A percentile compares a stretch with the other conserved stretches of the same genome.
Evolutionary conservation across 208 protist species (phyloP).

Genomic region (Trypanosoma boissoni): DNA sequence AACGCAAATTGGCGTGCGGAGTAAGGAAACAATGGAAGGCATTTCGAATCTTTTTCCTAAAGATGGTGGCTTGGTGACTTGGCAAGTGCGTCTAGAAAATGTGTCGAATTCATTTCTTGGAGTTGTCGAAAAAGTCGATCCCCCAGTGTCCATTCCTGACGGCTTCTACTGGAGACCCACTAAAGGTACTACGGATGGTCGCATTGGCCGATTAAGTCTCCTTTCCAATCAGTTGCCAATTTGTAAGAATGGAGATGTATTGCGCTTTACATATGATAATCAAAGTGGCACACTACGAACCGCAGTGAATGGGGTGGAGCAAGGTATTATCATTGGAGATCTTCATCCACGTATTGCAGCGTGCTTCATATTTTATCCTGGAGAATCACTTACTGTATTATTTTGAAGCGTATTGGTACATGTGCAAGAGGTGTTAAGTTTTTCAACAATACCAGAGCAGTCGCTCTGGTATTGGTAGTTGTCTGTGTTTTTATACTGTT

Average conservation of each 20-base stretch:
- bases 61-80: conserved; percentile 54
- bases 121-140: conserved; percentile 56
- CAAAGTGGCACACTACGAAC: conserved; percentile 37
- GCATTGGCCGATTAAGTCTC: conserved; percentile 39
- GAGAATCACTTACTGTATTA: conserved; percentile 65
- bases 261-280: conserved; percentile 62
- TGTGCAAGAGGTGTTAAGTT: no score
- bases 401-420: conserved; percentile 16
- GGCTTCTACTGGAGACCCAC: conserved; percentile 87
- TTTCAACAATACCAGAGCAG: no score
- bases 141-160: conserved; percentile 29
- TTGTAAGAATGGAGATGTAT: conserved; percentile 54
- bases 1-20: conserved; percentile 77
- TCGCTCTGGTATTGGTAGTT: no score
- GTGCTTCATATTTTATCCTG: conserved; percentile 85
- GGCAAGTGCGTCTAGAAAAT: conserved; percentile 67
- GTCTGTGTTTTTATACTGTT: no score
- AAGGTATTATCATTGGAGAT: conserved; percentile 47
- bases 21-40: conserved; percentile 57
- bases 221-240: conserved; percentile 44
- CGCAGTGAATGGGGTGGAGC: conserved; percentile 48
- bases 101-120: conserved; percentile 74
- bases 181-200: conserved; percentile 51
- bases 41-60: conserved; percentile 39
- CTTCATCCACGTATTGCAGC: conserved; percentile 51